A percentile compares a stretch with the other conserved stretches of the same genome.
Conservation (phyloP, 2,329 filamentous ascomycete genomes). For the Fusarium secorum region DNA sequence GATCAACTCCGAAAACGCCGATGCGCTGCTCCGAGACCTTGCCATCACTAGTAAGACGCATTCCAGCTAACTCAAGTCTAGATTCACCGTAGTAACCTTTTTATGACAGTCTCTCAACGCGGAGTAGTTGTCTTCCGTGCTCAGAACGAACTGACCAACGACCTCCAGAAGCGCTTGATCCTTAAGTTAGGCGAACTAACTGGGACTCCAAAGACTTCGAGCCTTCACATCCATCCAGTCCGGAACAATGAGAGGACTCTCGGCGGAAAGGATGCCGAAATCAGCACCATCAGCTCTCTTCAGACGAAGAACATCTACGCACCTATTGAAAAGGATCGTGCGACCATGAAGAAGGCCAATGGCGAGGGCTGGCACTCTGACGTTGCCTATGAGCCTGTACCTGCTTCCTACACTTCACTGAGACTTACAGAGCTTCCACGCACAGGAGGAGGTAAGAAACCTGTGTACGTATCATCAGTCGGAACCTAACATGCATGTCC, state of each 20-base stretch:
- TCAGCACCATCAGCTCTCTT: conserved; percentile 67
- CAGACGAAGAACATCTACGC: conserved; percentile 50
- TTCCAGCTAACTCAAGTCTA: not conserved
- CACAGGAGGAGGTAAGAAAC: too few species aligned
- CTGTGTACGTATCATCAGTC: too few species aligned
- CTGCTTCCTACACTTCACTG: conserved; percentile 69
- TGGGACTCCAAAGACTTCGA: conserved; percentile 63
- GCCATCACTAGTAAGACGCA: conserved; percentile 67
- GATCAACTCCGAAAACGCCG: conserved; percentile 67
- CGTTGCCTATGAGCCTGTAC: conserved; percentile 70
- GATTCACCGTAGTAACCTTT: too few species aligned
- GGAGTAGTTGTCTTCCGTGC: conserved; percentile 76
- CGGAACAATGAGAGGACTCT: conserved; percentile 61
- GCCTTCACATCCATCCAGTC: conserved; percentile 68
- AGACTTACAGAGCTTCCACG: conserved; percentile 59
- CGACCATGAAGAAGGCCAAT: conserved; percentile 19
- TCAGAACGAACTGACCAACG: conserved; percentile 67
- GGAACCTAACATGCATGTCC: not conserved
- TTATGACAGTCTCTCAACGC: conserved; percentile 66
- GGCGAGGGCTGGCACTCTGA: conserved; percentile 64
- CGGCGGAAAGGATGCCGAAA: conserved; percentile 65
- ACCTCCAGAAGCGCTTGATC: conserved; percentile 71
- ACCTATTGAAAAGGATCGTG: conserved; percentile 50
- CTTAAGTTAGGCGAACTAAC: conserved; percentile 66
- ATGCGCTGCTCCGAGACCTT: conserved; percentile 70